Evolutionary conservation across 1,284 basidiomycete genomes (phyloP).

Genomic region (Moesziomyces antarcticus): DNA sequence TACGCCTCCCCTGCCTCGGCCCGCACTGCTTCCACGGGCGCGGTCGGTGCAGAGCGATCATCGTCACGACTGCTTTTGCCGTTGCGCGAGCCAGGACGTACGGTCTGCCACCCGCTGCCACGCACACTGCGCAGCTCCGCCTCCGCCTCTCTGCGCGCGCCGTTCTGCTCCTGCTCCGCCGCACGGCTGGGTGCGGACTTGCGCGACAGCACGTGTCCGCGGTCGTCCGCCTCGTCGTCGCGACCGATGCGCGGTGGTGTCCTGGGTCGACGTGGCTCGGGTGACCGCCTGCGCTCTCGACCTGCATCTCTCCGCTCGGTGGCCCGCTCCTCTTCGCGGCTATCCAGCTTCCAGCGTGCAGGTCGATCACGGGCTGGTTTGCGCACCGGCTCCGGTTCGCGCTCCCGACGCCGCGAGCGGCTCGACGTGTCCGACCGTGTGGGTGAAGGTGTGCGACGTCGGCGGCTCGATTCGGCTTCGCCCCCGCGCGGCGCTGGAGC

Average conservation of each 20-base stretch:
- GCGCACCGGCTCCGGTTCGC: conserved; percentile 6
- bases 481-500: conserved; percentile 1
- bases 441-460: conserved; percentile 23
- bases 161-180: conserved; percentile 24
- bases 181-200: conserved; percentile 17
- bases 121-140: conserved; percentile 27
- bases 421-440: conserved; percentile 26
- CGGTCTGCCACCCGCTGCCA: conserved; percentile 40
- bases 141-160: conserved; percentile 22
- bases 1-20: conserved; percentile 74
- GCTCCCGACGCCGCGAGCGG: conserved; percentile 13
- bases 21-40: conserved; percentile 3
- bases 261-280: conserved; percentile 13
- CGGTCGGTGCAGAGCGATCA: no score
- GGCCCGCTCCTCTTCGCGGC: conserved; percentile 7
- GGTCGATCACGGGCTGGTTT: conserved; percentile 16
- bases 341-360: conserved; percentile 31
- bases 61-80: neutral
- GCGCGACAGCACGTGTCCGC: conserved; percentile 29
- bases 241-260: conserved; percentile 12
- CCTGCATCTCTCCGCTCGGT: conserved; percentile 3
- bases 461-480: conserved; percentile 3
- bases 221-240: conserved; percentile 19
- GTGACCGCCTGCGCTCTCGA: conserved; percentile 10
- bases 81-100: conserved; percentile 28